Base-by-base conservation (phyloP, 2,329 filamentous ascomycete genomes). In the Trichophyton schoenleinii region DNA sequence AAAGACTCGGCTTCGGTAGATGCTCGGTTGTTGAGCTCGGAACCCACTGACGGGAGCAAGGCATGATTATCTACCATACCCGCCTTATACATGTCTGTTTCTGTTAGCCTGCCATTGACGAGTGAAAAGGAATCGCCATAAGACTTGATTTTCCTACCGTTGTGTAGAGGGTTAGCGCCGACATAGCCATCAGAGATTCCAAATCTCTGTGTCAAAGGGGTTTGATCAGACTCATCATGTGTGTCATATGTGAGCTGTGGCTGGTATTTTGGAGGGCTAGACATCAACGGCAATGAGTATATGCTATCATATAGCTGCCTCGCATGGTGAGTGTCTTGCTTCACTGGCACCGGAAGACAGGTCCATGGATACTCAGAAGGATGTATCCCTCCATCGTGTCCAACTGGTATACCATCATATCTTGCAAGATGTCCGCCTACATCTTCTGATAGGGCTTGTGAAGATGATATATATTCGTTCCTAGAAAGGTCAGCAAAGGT, bases 201-300 rank as follows among this genome's bases (percentile, higher is more conserved):
- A 59, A 63, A 60, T 2, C 46, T 58, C 48, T 62, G 22, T 3
- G 62, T 31, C 13, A 64, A 31, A 49, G 62, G 44, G 18, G 63
- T 60, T 38, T 59, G 46, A 15, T 36, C 52, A 22, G 60, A 60
- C 34, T 63, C 41, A n/a, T 20, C 48, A 18, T 18, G 18, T n/a
- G 62, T 59, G 15, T 55, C 61, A 25, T 60, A 61, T 18, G 49
- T 22, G 18, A 31, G 52, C 60, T 61, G 63, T 3, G 48, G 34
- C n/a, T 48, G 58, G 55, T 57, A 49, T 46, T 66, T 64, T 1
- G 57, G 13, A 25, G 48, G 28, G 13, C 22, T 57, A 5, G 59
- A 60, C 22, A 58, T 31, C 28, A 62, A 34, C 11, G 63, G 60
- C 22, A 64, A 31, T 8, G 63, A 58, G 20, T 64, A 64, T 49